A percentile compares a stretch with the other conserved stretches of the same genome.
These are phyloP conservation scores for Dendryphion nanum DNA, from an alignment of 2,329 filamentous ascomycete species.

Conservation along the genomic window DNA sequence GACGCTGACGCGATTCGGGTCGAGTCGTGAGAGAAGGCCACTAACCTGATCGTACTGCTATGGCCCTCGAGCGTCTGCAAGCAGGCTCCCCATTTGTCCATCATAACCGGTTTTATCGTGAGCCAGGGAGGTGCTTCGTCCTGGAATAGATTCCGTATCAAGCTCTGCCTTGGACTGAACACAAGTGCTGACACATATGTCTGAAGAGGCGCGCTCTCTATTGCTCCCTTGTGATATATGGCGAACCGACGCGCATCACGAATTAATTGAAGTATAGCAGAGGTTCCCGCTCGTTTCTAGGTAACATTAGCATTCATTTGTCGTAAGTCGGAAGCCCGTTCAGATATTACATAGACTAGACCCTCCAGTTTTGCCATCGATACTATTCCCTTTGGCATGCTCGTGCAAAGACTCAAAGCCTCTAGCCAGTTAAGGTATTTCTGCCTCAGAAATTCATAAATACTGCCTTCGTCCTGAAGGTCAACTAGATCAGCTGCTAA, in stretches of 20 bases:
- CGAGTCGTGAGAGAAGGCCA: conserved; percentile 13
- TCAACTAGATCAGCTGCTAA: too few species aligned
- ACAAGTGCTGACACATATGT: conserved; percentile 16
- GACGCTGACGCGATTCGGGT: conserved; percentile 16
- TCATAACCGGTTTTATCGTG: conserved; percentile 7
- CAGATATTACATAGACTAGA: not conserved
- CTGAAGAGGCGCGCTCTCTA: conserved; percentile 17
- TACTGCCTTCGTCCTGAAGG: conserved; percentile 6
- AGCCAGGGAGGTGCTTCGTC: conserved; percentile 7
- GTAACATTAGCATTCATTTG: not conserved
- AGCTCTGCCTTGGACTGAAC: conserved; percentile 10
- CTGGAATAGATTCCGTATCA: conserved; percentile 5
- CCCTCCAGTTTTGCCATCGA: conserved; percentile 9
- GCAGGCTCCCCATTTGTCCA: conserved; percentile 7
- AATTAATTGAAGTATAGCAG: conserved; percentile 5
- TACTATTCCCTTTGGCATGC: conserved; percentile 9
- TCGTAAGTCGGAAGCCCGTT: not conserved
- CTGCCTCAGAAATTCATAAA: conserved; percentile 9
- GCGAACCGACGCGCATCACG: conserved; percentile 14
- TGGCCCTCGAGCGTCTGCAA: conserved; percentile 11
- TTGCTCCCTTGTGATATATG: conserved; percentile 9
- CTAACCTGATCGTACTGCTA: not conserved
- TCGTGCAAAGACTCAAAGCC: conserved; percentile 10
- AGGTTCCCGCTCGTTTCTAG: not conserved
- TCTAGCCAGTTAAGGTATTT: conserved; percentile 4